phyloP scores from a whole-genome alignment of 257 asterid genomes.

The Phtheirospermum japonicum region DNA sequence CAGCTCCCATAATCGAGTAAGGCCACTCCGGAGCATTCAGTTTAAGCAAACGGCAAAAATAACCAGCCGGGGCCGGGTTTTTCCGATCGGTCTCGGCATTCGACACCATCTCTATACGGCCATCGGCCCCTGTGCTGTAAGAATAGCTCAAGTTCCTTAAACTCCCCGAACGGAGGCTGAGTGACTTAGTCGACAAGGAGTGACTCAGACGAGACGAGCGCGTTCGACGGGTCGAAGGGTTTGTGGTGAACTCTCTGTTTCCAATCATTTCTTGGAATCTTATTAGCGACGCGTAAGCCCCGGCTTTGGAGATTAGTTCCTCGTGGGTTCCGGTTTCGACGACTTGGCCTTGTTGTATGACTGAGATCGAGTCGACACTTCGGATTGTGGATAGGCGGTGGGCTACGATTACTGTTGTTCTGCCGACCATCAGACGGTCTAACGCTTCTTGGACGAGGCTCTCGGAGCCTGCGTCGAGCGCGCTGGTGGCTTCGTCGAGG shows the following conservation, averaged over 20 bases:
- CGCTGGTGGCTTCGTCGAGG: slow-evolving; percentile 94
- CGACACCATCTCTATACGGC: slow-evolving; percentile 95
- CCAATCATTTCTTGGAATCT: slow-evolving; percentile 94
- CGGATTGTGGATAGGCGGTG: slow-evolving; percentile 92
- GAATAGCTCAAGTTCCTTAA: slow-evolving; percentile 82
- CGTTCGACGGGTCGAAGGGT: slow-evolving; percentile 82
- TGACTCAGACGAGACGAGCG: slow-evolving; percentile 89
- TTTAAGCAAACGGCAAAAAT: slow-evolving; percentile 78
- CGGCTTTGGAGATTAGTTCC: slow-evolving; percentile 78
- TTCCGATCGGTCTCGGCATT: slow-evolving; percentile 86
- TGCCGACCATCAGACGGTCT: slow-evolving; percentile 87
- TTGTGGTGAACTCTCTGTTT: slow-evolving; percentile 61
- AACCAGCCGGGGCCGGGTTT: slow-evolving; percentile 82
- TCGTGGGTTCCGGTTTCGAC: slow-evolving; percentile 96
- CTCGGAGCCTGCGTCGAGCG: slow-evolving; percentile 91
- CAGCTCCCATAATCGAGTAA: slow-evolving; percentile 87
- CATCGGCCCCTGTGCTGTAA: slow-evolving; percentile 96
- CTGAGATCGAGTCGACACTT: slow-evolving; percentile 89
- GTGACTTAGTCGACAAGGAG: slow-evolving; percentile 86
- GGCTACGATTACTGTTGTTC: slow-evolving; percentile 91
- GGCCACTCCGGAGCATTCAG: slow-evolving; percentile 99
- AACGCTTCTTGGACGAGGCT: slow-evolving; percentile 92
- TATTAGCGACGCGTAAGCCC: slow-evolving; percentile 81
- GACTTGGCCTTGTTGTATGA: slow-evolving; percentile 89
- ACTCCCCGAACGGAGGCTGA: slow-evolving; percentile 97